Conservation (phyloP, 495 filamentous ascomycete species). For the Hypomontagnella submonticulosa region DNA sequence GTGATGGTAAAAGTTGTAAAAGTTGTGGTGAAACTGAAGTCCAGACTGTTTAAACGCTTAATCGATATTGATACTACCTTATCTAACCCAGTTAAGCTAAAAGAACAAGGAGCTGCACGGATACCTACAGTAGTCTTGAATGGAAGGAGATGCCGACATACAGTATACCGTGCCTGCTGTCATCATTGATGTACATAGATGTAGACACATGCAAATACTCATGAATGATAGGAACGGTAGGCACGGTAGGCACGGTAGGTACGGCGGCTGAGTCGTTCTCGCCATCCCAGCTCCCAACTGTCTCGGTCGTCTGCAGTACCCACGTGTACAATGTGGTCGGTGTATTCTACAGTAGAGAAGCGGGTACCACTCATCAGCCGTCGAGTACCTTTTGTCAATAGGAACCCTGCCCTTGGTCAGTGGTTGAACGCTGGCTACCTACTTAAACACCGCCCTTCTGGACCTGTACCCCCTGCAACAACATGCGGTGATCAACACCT, state of each 20-base stretch:
- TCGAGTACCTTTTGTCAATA: slow-evolving; percentile 20
- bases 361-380: too few species aligned
- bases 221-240: too few species aligned
- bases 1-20: not conserved
- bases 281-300: too few species aligned
- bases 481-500: slow-evolving; percentile 14
- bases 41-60: not conserved
- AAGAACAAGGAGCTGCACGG: not conserved
- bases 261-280: too few species aligned
- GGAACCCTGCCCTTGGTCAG: slow-evolving; percentile 20
- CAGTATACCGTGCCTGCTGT: not conserved
- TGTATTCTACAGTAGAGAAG: not conserved
- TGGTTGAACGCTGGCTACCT: not conserved
- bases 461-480: slow-evolving; percentile 22
- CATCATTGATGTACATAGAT: not conserved
- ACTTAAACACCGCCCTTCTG: slow-evolving; percentile 25
- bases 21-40: not conserved
- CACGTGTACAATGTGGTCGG: slow-evolving; percentile 10
- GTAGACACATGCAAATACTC: not conserved
- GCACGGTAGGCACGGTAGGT: too few species aligned
- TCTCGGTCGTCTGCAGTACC: slow-evolving; percentile 2
- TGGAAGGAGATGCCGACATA: slow-evolving; percentile 26
- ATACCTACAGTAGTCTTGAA: slow-evolving; percentile 27
- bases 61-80: not conserved
- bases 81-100: slow-evolving; percentile 5